Conservation (phyloP, 1,284 basidiomycete genomes). For the Phaffia rhodozyma region DNA sequence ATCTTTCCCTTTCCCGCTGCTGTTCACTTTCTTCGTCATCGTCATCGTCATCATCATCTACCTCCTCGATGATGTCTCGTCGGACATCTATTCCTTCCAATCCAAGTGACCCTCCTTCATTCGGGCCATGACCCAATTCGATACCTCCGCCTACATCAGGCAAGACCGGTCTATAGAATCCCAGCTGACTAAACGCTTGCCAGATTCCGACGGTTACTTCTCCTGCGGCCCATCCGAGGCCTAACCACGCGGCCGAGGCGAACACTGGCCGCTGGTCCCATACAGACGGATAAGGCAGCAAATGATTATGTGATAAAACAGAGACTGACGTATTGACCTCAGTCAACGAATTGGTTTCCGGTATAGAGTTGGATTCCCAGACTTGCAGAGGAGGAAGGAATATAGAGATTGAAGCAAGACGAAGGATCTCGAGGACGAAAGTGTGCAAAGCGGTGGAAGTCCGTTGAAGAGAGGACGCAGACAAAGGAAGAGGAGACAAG, state of each 20-base stretch:
- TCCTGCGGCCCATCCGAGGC: constrained; percentile 13
- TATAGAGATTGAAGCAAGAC: constrained; percentile 1
- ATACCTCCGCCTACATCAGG: not conserved
- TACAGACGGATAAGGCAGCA: not conserved
- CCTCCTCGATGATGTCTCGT: too few relatives aligned
- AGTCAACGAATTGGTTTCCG: not conserved
- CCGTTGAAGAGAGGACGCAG: not conserved
- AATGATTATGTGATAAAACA: too few relatives aligned
- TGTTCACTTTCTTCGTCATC: not conserved
- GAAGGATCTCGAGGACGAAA: constrained; percentile 1
- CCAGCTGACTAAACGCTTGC: constrained; percentile 12
- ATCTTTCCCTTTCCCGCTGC: not conserved
- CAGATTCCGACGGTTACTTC: constrained; percentile 14
- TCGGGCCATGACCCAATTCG: not conserved
- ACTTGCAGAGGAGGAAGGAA: constrained; percentile 2
- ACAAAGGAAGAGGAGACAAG: not conserved
- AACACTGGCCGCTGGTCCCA: constrained; percentile 1
- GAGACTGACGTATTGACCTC: not conserved
- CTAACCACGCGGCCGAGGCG: constrained; percentile 3
- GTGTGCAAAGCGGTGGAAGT: constrained; percentile 4
- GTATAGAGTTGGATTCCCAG: not conserved
- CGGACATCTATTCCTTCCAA: too few relatives aligned
- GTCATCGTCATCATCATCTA: not conserved
- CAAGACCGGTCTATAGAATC: constrained; percentile 11
- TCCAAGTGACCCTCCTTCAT: too few relatives aligned